Base-by-base conservation (phyloP, 2,329 filamentous ascomycete genomes). In the Tolypocladium endophyticum region DNA sequence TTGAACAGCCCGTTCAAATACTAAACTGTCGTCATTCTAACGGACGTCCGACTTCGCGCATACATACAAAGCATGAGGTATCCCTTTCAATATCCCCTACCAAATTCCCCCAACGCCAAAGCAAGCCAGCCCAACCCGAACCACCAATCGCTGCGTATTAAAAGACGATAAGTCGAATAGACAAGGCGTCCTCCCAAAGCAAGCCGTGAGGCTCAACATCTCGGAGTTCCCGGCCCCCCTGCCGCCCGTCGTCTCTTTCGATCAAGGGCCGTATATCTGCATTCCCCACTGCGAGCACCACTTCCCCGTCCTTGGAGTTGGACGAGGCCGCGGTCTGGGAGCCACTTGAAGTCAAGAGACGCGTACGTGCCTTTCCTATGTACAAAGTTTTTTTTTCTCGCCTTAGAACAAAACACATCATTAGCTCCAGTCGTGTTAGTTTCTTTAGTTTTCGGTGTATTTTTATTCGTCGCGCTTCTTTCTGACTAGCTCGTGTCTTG, bases 401-500 rank as follows among this genome's bases (percentile, higher is more conserved):
- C n/a, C n/a, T n/a, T n/a, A n/a, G 8, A n/a, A 25, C 11, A 14
- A 36, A 36, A 36, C 35, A 36, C 8, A n/a, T n/a, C 11, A 36
- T 36, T 36, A 14, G 18, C 5, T 53, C 9, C 28, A 9, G 8
- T 23, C 28, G 11, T 11, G 28, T 14, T 12, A 18, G 23, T 53
- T 53, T 33, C 28, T 53, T 18, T 16, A 20, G 28, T n/a, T n/a
- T n/a, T 33, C 2, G 3, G 9, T n/a, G 4, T 18, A 33, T 52
- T 11, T 11, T 52, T 30, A 16, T 8, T 2, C 7, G 9, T 12
- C 6, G 2, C 4, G 4, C 23, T 20, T 52, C 28, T 11, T n/a
- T 6, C 28, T n/a, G 39, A 7, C 30, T 57, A 58, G 23, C 45
- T 14, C 7, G 38, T 57, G 33, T 54, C 58, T 28, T 66, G 65